Base-by-base conservation (phyloP, 257 asterid genomes). In the Gentiana macrophylla region DNA sequence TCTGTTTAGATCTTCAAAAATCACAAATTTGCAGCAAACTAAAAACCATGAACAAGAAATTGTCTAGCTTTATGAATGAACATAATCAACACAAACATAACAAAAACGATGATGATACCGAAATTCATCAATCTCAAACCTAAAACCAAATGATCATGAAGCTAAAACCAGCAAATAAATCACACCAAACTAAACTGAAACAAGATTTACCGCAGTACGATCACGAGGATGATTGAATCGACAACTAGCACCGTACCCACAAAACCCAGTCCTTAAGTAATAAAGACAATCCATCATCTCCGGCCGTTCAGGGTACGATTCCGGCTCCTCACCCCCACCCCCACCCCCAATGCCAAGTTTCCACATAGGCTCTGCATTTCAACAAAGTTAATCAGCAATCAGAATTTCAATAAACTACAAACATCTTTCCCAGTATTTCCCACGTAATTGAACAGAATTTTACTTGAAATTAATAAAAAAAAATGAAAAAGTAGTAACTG, bases 341-440 rank as follows among this genome's bases (percentile, higher is more conserved):
- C 46, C 46, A 41, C 46, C 8, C 46, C 46, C 46, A 7, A 85
- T 62, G 7, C 94, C 79, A 70, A 88, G 70, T 66, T 82, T 94
- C 97, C 97, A 86, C 97, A 83, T 82, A 62, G 89, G 91, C 77
- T 92, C 99, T 92, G 87, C 97, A 87, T 78, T 74, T 34, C 47
- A 69, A 63, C 49, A 46, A 66, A 61, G 24, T 46, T 24, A 24
- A 24, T 24, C 24, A 24, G 24, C 24, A 24, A 24, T 24, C 24
- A 24, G 24, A 24, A 24, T 24, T 24, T 24, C 24, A 24, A 24
- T 24, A 24, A 24, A 24, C 24, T 24, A 24, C 24, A 24, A 24
- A 24, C 24, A 24, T 24, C 24, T 24, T 24, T 24, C 24, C 24
- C 24, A 24, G 24, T 24, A 24, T 24, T 57, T 61, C 61, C 41